Base-by-base conservation (phyloP, 805 yeast species). In the Metschnikowia peoriensis region DNA sequence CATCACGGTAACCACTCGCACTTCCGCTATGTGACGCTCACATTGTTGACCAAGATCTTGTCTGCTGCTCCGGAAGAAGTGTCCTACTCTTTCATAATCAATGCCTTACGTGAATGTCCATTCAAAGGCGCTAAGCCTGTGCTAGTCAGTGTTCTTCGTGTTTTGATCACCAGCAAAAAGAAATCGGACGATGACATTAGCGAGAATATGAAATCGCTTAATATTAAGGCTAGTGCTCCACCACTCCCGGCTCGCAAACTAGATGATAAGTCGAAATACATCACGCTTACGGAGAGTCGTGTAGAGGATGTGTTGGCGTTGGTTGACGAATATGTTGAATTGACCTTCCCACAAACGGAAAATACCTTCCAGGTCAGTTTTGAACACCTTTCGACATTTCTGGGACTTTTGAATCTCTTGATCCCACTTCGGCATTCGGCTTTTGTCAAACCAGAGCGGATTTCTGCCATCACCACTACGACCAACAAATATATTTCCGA, bases 61-160 rank as follows among this genome's bases (percentile, higher is more conserved):
- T 78, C 86, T 8, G 64, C 79, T 17, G 67, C 84, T 34, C 80
- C 84, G 0, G 89, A 88, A 53, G 71, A 72, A 1, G 67, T 76
- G 11, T 69, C 87, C 0, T 89, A 82, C 67, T 71, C 72, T 2
- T 88, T 87, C 63, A 70, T 89, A 14, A 63, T 75, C 27, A 90
- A 89, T 62, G 77, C 90, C 0, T 72, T 93, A 47, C 70, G 73
- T 29, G 73, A 79, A 47, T 87, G 93, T 62, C 92, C 94, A 1
- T 82, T 77, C 62, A 82, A 77, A 39, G 78, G 79, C 39, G 80
- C 82, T 22, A 83, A 83, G 59, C 75, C 85, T 27, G 83, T 83
- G 3, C 69, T 83, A 38, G 78, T 89, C 15, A 82, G 85, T 4
- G 82, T 89, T 27, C 76, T 90, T 62, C 89, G 86, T 65, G 89